Base-by-base conservation (phyloP, 1,284 basidiomycete species). In the Malassezia restricta region DNA sequence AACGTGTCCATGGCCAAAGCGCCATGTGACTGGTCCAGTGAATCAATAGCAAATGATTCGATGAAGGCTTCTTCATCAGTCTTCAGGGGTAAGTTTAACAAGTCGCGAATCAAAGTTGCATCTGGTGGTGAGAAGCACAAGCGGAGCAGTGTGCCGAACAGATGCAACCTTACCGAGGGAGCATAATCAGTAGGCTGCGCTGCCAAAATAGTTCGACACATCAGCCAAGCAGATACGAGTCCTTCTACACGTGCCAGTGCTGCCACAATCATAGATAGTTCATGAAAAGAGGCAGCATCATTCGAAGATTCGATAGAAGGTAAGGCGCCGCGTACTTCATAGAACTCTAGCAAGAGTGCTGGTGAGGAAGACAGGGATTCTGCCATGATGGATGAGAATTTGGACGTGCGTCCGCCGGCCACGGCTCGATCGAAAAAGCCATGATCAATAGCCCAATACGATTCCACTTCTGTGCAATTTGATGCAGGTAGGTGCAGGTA, bases 51-150 rank as follows among this genome's bases (percentile, higher is more conserved):
- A 29, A 59, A 63, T 37, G 54, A 54, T 35, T 65, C 61, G 29
- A 59, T 46, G 5, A 55, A 53, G 1, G 53, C 35, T 43, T 62
- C 57, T 30, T 65, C 63, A 5, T 56, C 55, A 3, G 55, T 32
- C 12, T 58, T 46, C 17, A 67, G 56, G 24, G 59, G 60, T 40
- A 61, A 58, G 1, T 44, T 54, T 27, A 64, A 56, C 40, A 67
- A 39, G 46, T 60, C 58, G 32, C 54, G 49, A 29, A 67, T 64
- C 40, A 64, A 59, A 6, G 55, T 55, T 5, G 58, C 28, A 8
- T 51, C 49, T 8, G 63, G 63, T 5, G 63, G 62, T 6, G 64
- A 59, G 43, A 66, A 66, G 44, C 64, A 66, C 31, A 61, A 47
- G 37, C 50, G 51, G 38, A 66, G 52, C 12, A 66, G 43, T 15